Evolutionary conservation across 2,329 filamentous ascomycete species (phyloP).

Genomic region (Talaromyces sp.): DNA sequence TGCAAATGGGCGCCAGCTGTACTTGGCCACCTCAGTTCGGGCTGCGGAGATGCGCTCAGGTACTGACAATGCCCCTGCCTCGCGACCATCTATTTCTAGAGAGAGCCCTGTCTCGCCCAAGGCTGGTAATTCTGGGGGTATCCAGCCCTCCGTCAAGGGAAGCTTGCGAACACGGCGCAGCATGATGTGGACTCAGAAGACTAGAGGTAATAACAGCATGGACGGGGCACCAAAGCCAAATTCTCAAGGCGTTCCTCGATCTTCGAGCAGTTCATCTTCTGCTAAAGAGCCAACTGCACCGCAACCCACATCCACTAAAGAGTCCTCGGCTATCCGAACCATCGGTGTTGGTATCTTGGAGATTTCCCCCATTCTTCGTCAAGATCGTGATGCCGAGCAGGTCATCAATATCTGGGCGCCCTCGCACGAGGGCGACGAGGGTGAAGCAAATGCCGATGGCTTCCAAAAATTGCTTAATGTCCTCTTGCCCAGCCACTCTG

Average conservation of each 20-base stretch:
- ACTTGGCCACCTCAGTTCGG: conserved; percentile 79
- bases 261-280: conserved; percentile 34
- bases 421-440: conserved; percentile 57
- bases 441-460: conserved; percentile 62
- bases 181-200: conserved; percentile 48
- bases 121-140: conserved; percentile 20
- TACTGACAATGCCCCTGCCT: conserved; percentile 21
- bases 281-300: conserved; percentile 28
- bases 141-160: conserved; percentile 39
- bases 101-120: conserved; percentile 36
- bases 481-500: conserved; percentile 72
- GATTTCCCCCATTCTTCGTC: conserved; percentile 73
- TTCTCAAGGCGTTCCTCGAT: conserved; percentile 32
- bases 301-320: conserved; percentile 32
- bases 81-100: conserved; percentile 38
- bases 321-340: conserved; percentile 60
- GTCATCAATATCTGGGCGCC: conserved; percentile 77
- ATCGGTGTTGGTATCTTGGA: conserved; percentile 78
- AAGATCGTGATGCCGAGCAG: conserved; percentile 72
- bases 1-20: conserved; percentile 71
- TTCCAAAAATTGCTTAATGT: conserved; percentile 75
- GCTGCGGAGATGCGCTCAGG: conserved; percentile 55
- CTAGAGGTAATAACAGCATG: conserved; percentile 30
- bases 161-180: conserved; percentile 46
- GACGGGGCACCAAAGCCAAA: conserved; percentile 34